Conservation (phyloP, 2,329 filamentous ascomycete genomes). For the Phyllosticta paracitricarpa region DNA sequence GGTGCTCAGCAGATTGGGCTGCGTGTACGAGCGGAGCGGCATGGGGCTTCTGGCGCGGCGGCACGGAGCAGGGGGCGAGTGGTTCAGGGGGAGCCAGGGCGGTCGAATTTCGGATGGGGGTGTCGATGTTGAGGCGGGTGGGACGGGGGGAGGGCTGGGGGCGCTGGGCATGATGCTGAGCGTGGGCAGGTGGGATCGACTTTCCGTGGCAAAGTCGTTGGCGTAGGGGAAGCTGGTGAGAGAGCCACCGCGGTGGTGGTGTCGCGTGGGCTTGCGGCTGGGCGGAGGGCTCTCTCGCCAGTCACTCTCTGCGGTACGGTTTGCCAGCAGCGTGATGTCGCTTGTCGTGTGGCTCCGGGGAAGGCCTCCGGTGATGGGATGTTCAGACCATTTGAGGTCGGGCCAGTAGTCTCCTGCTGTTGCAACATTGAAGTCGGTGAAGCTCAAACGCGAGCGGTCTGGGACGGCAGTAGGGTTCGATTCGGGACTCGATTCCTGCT, state of each 20-base stretch:
- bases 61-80: neutral
- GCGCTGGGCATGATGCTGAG: neutral
- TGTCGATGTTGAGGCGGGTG: neutral
- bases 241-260: neutral
- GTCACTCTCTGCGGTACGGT: neutral
- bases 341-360: conserved; percentile 3
- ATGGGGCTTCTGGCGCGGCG: neutral
- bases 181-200: neutral
- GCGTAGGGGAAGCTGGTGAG: neutral
- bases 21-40: conserved; percentile 1
- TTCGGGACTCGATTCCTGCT: neutral
- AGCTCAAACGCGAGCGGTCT: neutral
- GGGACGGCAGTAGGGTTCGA: neutral
- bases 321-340: neutral
- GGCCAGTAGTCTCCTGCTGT: neutral
- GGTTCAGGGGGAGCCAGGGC: neutral
- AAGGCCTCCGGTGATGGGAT: neutral
- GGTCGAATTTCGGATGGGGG: neutral
- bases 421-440: neutral
- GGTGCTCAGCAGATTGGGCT: conserved; percentile 2
- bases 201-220: neutral
- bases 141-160: neutral
- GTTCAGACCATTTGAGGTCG: neutral
- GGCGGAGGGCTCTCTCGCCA: neutral
- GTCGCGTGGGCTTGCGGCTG: neutral